Conservation (phyloP, 225 moss, liverwort and hornwort genomes). For the Physcomitrium patens region DNA sequence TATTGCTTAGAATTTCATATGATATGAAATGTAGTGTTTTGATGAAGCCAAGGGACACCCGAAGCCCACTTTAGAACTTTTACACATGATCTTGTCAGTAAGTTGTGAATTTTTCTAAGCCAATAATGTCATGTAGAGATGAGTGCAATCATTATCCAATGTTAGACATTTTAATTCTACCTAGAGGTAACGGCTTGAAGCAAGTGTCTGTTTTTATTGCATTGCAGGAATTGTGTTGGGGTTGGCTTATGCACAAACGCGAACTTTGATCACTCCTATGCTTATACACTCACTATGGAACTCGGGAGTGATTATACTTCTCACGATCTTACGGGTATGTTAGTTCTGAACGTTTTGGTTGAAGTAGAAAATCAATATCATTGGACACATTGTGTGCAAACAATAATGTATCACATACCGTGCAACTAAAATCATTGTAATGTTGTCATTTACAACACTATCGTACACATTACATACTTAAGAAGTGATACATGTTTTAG, state of each 20-base stretch:
- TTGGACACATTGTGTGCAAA: background rate
- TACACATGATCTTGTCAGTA: no score
- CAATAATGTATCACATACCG: no score
- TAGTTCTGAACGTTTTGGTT: constrained; percentile 10
- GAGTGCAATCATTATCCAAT: background rate
- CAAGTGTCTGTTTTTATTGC: background rate
- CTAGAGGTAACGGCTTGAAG: background rate
- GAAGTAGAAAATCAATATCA: background rate
- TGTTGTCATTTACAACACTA: no score
- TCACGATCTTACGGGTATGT: constrained; percentile 79
- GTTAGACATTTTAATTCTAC: background rate
- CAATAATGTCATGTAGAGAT: background rate
- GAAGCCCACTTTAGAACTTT: background rate
- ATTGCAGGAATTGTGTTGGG: constrained; percentile 87
- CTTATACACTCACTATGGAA: constrained; percentile 96
- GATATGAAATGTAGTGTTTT: background rate
- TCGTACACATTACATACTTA: no score
- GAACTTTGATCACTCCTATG: constrained; percentile 84
- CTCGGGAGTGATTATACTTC: constrained; percentile 84
- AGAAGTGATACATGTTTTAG: no score
- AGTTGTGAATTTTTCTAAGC: background rate
- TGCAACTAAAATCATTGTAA: no score
- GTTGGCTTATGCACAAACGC: constrained; percentile 91
- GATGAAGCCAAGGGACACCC: background rate
- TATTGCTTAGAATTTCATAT: no score